These are phyloP conservation scores for Erigeron canadensis DNA, from an alignment of 129 eudicot species.

Conservation along the genomic window DNA sequence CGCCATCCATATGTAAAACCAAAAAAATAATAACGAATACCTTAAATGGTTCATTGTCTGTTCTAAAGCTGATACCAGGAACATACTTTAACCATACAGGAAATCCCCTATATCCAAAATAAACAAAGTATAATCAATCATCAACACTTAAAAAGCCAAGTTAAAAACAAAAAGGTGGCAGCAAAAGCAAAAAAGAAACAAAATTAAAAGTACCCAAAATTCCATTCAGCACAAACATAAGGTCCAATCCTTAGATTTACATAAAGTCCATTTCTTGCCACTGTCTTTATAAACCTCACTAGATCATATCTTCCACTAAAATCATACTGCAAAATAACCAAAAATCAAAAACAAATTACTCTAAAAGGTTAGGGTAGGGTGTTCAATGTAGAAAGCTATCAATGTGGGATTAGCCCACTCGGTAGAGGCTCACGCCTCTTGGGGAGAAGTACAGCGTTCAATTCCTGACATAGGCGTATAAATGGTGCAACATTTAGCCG, in stretches of 20 bases:
- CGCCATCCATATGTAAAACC: not conserved
- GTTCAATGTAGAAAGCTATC: not conserved
- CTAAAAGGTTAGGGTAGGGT: too few species aligned
- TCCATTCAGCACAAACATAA: slow-evolving; percentile 97
- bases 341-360: not conserved
- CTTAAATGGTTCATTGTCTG: slow-evolving; percentile 90
- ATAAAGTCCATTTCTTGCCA: slow-evolving; percentile 68
- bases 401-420: too few species aligned
- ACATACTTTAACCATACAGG: slow-evolving; percentile 99
- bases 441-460: too few species aligned
- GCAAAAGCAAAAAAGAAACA: not conserved
- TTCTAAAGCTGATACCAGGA: slow-evolving; percentile 94
- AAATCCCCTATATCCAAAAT: slow-evolving; percentile 62
- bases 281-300: slow-evolving; percentile 84
- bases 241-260: slow-evolving; percentile 90
- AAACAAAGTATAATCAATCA: not conserved
- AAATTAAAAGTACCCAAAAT: slow-evolving; percentile 59
- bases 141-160: slow-evolving; percentile 13
- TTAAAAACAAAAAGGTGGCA: slow-evolving; percentile 15
- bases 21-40: slow-evolving; percentile 25
- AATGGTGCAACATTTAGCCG: too few species aligned
- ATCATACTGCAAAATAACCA: slow-evolving; percentile 54
- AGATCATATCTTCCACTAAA: slow-evolving; percentile 85
- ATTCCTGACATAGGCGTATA: too few species aligned
- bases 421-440: too few species aligned